Evolutionary conservation across 2,329 filamentous ascomycete species (phyloP).

Genomic region (Penicillium concentricum): DNA sequence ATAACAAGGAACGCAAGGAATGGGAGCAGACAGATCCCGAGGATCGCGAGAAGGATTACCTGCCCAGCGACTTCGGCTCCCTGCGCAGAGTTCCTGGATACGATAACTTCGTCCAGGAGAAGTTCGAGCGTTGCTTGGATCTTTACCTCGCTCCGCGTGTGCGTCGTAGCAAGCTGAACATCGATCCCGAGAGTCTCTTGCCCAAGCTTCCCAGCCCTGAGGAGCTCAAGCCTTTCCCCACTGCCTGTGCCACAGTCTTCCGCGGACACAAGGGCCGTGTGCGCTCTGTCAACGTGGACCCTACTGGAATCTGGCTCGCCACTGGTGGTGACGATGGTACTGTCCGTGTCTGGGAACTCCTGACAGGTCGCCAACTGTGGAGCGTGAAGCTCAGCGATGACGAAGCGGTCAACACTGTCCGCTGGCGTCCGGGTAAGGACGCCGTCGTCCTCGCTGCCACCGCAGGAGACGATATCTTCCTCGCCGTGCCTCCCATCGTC

Average conservation of each 20-base stretch:
- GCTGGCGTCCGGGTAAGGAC: conserved; percentile 84
- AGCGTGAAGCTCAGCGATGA: conserved; percentile 72
- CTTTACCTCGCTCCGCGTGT: conserved; percentile 92
- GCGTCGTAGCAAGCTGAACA: conserved; percentile 90
- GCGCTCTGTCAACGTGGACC: conserved; percentile 79
- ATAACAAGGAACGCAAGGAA: conserved; percentile 74
- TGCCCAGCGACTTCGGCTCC: conserved; percentile 78
- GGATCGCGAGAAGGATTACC: conserved; percentile 83
- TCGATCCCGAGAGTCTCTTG: conserved; percentile 87
- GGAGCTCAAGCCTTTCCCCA: conserved; percentile 92
- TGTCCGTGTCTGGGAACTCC: conserved; percentile 83
- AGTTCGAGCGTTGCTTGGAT: conserved; percentile 93
- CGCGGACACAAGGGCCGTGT: conserved; percentile 86
- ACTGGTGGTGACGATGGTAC: conserved; percentile 94
- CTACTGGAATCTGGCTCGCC: conserved; percentile 79
- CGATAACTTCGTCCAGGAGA: conserved; percentile 85
- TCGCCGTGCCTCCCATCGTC: conserved; percentile 73
- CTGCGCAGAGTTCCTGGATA: conserved; percentile 92
- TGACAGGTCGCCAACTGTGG: conserved; percentile 86
- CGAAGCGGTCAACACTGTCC: conserved; percentile 78
- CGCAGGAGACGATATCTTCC: conserved; percentile 78
- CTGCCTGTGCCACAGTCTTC: conserved; percentile 82
- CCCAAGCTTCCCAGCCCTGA: conserved; percentile 91
- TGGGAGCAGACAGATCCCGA: conserved; percentile 89
- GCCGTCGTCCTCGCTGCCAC: conserved; percentile 79